Percentiles rank a stretch among this genome's conserved stretches.
These are phyloP conservation scores for Cenchrus fungigraminus DNA, from an alignment of 176 grass and related monocot genomes.

Conservation along the genomic window DNA sequence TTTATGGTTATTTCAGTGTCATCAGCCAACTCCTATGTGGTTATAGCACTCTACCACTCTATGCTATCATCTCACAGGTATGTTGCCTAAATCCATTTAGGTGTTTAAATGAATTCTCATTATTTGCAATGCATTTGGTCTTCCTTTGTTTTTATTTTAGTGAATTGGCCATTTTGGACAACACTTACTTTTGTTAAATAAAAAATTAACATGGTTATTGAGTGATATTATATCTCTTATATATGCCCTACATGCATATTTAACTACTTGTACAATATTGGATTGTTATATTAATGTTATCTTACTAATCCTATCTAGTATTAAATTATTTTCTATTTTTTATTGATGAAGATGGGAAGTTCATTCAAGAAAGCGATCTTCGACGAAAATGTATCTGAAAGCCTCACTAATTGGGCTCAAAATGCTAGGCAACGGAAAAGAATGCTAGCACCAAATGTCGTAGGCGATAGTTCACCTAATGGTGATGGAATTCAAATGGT, in stretches of 20 bases:
- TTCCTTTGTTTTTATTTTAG: neutral
- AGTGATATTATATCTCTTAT: neutral
- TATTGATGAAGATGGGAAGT: constrained; percentile 69
- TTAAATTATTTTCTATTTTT: neutral
- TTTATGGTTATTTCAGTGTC: constrained; percentile 43
- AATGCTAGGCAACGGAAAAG: constrained; percentile 41
- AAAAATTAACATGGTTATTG: neutral
- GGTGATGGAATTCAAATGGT: constrained; percentile 50
- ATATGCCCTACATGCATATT: neutral
- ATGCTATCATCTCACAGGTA: constrained; percentile 88
- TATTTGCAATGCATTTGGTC: neutral
- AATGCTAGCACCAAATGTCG: neutral
- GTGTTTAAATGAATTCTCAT: no score
- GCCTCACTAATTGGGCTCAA: constrained; percentile 61
- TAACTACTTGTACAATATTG: neutral
- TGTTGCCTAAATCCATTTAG: constrained; percentile 32
- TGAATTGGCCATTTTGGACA: neutral
- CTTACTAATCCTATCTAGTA: neutral
- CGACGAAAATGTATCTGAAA: constrained; percentile 60
- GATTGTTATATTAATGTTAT: neutral
- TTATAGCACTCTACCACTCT: constrained; percentile 81
- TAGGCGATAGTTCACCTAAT: constrained; percentile 12
- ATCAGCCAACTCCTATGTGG: constrained; percentile 66
- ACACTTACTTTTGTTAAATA: neutral
- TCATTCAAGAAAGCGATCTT: constrained; percentile 85